Evolutionary conservation across 2,329 filamentous ascomycete species (phyloP), one percentile per base, ranked within the genome.

Genomic region (Nemania diffusa): DNA sequence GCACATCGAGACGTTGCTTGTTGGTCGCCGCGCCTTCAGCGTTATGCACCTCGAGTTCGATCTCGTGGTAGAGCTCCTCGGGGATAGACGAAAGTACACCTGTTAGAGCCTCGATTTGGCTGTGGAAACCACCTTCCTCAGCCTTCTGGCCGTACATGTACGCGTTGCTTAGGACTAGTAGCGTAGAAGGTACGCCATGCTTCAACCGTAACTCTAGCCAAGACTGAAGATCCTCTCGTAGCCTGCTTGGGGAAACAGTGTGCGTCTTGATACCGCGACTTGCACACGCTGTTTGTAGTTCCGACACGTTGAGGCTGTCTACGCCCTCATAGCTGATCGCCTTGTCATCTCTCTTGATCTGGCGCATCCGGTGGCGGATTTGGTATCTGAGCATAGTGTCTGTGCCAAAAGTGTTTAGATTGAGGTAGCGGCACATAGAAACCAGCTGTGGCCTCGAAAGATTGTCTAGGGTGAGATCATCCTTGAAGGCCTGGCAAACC

Each of bases 1-100:
- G 87, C 17, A 99, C 96, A 84, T 99, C 96, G 48, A 99, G 91
- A 79, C 96, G 92, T 85, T 98, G 96, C 87, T 97, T 97, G 88
- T 99, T 99, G 72, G 96, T 99, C 26, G 96, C 96, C 11, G 94
- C 95, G 69, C 96, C 96, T 82, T 99, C 96, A 56, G 95, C 94
- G 69, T 91, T 97, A 85, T 97, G 93, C 9, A 99, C 94, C 83
- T 99, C 96, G 34, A 99, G 91, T 82, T 98, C 96, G 71, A 99
- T 97, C 84, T 99, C 96, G 85, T 99, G 96, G 92, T 97, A 99
- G 46, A 99, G 87, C 80, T 99, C 96, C 81, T 99, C 96, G 2
- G 96, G 96, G 69, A 99, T 98, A 68, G 92, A 94, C 46, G 93
- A 97, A 46, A 99, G 85, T 5, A 99, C 96, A 62, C 94, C 92